Percentiles rank a stretch among this genome's conserved stretches.
Evolutionary conservation across 2,329 filamentous ascomycete species (phyloP).

Genomic region (Seiridium cupressi): DNA sequence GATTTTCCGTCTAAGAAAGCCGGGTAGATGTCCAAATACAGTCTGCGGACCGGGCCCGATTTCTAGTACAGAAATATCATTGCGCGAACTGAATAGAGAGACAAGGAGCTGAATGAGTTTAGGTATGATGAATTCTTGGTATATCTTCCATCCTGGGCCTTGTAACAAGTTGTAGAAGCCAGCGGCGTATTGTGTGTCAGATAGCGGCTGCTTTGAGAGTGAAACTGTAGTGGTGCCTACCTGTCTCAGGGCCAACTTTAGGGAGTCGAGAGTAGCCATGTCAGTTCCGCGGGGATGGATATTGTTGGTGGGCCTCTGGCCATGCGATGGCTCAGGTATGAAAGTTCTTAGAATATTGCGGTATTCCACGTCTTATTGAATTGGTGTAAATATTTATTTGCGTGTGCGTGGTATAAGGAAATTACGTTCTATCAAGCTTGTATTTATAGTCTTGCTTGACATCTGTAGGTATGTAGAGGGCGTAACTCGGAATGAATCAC

Average conservation of each 20-base stretch:
- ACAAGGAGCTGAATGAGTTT: constrained; percentile 41
- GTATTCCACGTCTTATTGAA: too few relatives aligned
- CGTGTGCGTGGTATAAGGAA: too few relatives aligned
- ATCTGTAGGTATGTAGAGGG: too few relatives aligned
- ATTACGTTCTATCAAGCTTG: too few relatives aligned
- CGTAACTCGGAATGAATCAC: too few relatives aligned
- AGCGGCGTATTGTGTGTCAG: constrained; percentile 45
- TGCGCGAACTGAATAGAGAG: constrained; percentile 37
- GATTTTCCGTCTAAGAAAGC: constrained; percentile 38
- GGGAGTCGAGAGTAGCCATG: constrained; percentile 43
- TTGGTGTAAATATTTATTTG: too few relatives aligned
- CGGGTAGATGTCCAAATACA: constrained; percentile 49
- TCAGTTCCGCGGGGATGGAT: neutral
- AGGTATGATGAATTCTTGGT: constrained; percentile 49
- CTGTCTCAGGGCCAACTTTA: constrained; percentile 39
- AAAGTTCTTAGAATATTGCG: too few relatives aligned
- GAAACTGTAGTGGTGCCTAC: constrained; percentile 23
- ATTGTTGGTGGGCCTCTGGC: too few relatives aligned
- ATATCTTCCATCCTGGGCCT: constrained; percentile 33
- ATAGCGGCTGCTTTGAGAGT: constrained; percentile 31
- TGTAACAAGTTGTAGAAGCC: constrained; percentile 44
- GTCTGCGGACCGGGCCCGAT: constrained; percentile 58
- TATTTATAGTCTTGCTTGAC: too few relatives aligned
- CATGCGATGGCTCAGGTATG: too few relatives aligned
- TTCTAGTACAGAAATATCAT: constrained; percentile 52